Base-by-base conservation (phyloP, 495 filamentous ascomycete species). In the Bathelium albidoporum region DNA sequence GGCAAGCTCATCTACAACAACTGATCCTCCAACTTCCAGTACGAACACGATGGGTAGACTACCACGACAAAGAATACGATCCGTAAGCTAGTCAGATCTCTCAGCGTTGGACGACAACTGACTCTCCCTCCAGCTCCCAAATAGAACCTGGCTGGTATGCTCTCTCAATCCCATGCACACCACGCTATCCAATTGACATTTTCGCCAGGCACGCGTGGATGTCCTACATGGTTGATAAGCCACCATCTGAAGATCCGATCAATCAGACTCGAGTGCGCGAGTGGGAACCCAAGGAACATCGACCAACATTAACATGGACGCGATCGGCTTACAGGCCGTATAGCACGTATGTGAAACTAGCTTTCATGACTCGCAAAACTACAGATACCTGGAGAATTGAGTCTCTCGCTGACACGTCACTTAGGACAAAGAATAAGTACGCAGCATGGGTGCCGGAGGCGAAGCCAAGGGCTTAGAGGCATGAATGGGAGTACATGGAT, bases 31-130 rank as follows among this genome's bases (percentile, higher is more conserved):
- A 24, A 22, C 12, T 24, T 7, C 31, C 66, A 97, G 92, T 97
- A 70, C 87, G 95, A 63, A 97, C 94, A 69, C 85, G 95, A 82
- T 97, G 95, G 94, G 89, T 98, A 58, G 94, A 97, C 76, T 97
- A 92, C 81, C 91, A 89, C 78, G 81, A 87, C 70, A 78, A 87
- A 65, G 90, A 96, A 81, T 93, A 80, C 71, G 89, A 96, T 68
- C 79, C 94, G 81, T 92, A 81, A 65, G 83, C 69, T n/a, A 18
- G 26, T 20, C 11, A 20, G 10, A 24, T 31, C 36, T n/a, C 29
- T 18, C 20, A 32, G 4, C 22, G 18, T 59, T 20, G 4, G 20
- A 2, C 12, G 24, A 28, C 26, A n/a, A 66, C 32, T 65, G 55
- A 55, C 14, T 18, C 32, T 20, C 5, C 20, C 22, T 18, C 20